Base-by-base conservation (phyloP, 164 flowering plant genomes). In the Litsea cubeba region DNA sequence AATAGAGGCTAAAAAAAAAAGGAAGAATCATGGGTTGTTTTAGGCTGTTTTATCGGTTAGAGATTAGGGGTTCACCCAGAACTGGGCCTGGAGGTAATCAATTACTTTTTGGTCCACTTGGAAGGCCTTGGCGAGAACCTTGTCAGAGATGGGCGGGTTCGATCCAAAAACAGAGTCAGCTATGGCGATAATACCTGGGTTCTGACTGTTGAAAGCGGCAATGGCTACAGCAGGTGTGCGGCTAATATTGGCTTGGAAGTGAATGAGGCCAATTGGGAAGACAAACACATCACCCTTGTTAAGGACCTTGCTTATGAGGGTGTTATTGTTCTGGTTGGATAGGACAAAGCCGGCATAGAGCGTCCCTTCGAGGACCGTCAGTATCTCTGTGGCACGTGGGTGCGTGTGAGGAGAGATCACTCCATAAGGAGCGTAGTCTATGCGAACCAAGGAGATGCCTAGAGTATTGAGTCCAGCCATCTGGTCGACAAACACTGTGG, bases 221-320 rank as follows among this genome's bases (percentile, higher is more conserved):
- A 72, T 35, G 7, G 69, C 75, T 8, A 46, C 35, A 1, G 69
- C 68, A 46, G 46, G 11, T 20, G 0, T 11, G 1, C 46, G 18
- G 17, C 75, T 62, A 2, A 72, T 46, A 24, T 72, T 72, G 28
- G 11, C 4, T 49, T 62, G 69, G 58, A 72, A 72, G 60, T 72
- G 75, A 46, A 72, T 46, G 68, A 72, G 68, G 20, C 75, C 75
- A 2, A 28, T 15, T 35, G 75, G 75, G n/a, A 72, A 62, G 58
- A 72, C 75, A 65, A 72, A 72, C 69, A 72, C 75, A 40, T 72
- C 75, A 18, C 75, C 75, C 46, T 72, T 64, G 20, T 72, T 3
- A 18, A 72, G 58, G 26, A 22, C 26, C 60, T 72, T 46, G 57
- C 50, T 62, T 6, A 71, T 5, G 20, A 71, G 65, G 15, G 46